phyloP scores from a whole-genome alignment of 306 rosid genomes.

The Senna siamea region DNA sequence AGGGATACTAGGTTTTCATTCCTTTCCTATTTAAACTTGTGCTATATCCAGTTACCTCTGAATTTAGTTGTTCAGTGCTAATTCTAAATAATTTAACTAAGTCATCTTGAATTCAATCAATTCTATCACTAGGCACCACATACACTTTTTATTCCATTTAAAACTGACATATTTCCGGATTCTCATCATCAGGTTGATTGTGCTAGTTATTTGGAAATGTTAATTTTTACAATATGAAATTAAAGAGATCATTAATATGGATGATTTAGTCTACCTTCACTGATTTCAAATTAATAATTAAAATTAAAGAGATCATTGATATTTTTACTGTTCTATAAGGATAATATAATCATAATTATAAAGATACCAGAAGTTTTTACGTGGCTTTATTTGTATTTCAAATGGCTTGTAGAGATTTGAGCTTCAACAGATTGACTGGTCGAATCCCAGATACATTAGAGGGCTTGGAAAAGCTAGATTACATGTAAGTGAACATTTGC shows the following conservation, averaged over 20 bases:
- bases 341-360: neutral
- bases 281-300: no score
- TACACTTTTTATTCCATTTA: no score
- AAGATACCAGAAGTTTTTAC: neutral
- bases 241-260: neutral
- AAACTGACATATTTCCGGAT: neutral
- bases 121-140: no score
- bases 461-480: neutral
- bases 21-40: neutral
- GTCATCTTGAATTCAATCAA: neutral
- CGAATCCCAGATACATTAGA: conserved; percentile 50
- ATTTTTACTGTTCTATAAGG: no score
- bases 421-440: conserved; percentile 80
- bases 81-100: neutral
- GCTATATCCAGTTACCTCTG: neutral
- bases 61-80: neutral
- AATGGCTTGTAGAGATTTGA: conserved; percentile 66
- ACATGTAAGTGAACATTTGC: conserved; percentile 55
- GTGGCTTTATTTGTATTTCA: neutral
- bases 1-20: no score
- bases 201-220: no score
- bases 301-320: neutral
- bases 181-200: neutral
- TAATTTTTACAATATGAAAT: neutral
- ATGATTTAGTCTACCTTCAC: no score